These are phyloP conservation scores for Adansonia rubrostipa DNA, from an alignment of 441 rosid genomes.

Conservation along the genomic window DNA sequence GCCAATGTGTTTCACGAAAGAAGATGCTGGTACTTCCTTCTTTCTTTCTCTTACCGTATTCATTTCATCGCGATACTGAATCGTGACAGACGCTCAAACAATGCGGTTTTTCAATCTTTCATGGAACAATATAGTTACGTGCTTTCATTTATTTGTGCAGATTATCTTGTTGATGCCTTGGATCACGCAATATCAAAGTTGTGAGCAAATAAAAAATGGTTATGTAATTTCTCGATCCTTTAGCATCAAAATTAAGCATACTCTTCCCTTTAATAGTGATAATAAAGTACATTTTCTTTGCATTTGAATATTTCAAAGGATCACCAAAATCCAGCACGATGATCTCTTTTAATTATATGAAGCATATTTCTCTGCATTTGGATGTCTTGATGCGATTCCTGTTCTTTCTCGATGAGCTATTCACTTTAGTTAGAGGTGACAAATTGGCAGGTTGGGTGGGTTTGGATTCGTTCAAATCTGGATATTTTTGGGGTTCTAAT, in stretches of 20 bases:
- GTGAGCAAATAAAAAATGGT: conserved; percentile 39
- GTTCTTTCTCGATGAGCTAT: not conserved
- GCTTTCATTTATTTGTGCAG: conserved; percentile 44
- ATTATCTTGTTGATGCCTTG: conserved; percentile 87
- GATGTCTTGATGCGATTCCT: not conserved
- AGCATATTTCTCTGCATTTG: not conserved
- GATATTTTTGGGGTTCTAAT: too few species aligned
- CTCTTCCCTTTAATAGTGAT: conserved; percentile 22
- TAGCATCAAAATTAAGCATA: not conserved
- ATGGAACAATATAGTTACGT: not conserved
- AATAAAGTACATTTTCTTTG: not conserved
- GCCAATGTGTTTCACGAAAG: conserved; percentile 90
- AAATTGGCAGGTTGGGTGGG: not conserved
- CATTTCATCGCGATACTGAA: not conserved
- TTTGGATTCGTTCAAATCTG: not conserved
- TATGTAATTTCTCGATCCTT: conserved; percentile 23
- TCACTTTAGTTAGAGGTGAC: not conserved
- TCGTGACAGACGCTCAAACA: not conserved
- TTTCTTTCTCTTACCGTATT: conserved; percentile 3
- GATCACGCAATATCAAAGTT: conserved; percentile 73
- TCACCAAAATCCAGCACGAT: not conserved
- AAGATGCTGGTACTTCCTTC: conserved; percentile 71
- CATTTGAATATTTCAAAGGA: conserved; percentile 9
- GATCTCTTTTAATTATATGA: conserved; percentile 16
- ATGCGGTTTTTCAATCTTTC: not conserved